A percentile compares a stretch with the other conserved stretches of the same genome.
These are phyloP conservation scores for Torulaspora maleeae DNA, from an alignment of 805 yeast genomes.

Conservation along the genomic window DNA sequence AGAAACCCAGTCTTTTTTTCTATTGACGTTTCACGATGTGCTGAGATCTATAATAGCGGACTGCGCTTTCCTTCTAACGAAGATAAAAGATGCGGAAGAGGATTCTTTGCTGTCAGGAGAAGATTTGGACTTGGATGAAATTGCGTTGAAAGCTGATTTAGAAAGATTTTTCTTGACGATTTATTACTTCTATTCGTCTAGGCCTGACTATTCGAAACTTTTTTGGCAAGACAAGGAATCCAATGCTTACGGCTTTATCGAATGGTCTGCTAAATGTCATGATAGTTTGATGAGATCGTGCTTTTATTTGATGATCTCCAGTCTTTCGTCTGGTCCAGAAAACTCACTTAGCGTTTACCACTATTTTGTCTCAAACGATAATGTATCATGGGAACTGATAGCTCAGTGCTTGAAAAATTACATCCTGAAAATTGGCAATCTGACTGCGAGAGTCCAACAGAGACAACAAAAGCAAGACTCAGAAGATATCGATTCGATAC, in stretches of 20 bases:
- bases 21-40: constrained; percentile 46
- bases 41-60: constrained; percentile 54
- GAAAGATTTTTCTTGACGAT: constrained; percentile 81
- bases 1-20: constrained; percentile 33
- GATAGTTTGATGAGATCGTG: constrained; percentile 80
- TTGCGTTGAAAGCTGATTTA: constrained; percentile 72
- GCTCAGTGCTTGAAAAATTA: constrained; percentile 52
- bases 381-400: constrained; percentile 53
- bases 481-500: constrained; percentile 26
- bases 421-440: constrained; percentile 39
- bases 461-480: constrained; percentile 28
- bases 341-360: constrained; percentile 50
- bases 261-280: constrained; percentile 82
- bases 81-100: constrained; percentile 68
- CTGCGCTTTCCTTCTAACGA: constrained; percentile 62
- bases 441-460: constrained; percentile 29
- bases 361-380: constrained; percentile 40
- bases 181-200: constrained; percentile 58
- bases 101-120: constrained; percentile 60
- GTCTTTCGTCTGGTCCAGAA: constrained; percentile 58
- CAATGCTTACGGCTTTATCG: constrained; percentile 70
- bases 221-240: constrained; percentile 70
- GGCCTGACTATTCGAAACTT: constrained; percentile 51
- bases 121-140: constrained; percentile 52
- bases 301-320: constrained; percentile 71